A percentile compares a stretch with the other conserved stretches of the same genome.
Conservation (phyloP, 352 stramenopile genomes). For the Pythium angustatum region DNA sequence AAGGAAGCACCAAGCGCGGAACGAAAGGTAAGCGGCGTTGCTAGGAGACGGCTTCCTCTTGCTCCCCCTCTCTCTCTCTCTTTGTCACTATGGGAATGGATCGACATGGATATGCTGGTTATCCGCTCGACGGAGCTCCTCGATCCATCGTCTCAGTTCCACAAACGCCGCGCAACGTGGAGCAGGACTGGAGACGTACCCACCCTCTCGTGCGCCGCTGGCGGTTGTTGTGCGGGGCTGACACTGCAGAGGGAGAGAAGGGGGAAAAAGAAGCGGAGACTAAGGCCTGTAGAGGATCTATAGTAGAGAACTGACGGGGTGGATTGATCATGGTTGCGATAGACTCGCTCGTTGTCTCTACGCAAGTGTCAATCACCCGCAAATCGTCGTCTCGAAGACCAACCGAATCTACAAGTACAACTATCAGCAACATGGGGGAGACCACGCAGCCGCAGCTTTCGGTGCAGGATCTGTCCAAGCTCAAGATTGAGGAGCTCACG, state of each 20-base stretch:
- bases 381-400: slow-evolving; percentile 23
- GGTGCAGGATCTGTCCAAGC: slow-evolving; percentile 93
- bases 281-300: too few species aligned
- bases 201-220: too few species aligned
- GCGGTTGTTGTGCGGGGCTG: too few species aligned
- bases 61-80: neutral
- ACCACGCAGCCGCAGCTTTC: slow-evolving; percentile 74
- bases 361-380: slow-evolving; percentile 22
- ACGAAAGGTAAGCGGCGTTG: neutral
- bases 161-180: too few species aligned
- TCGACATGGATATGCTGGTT: too few species aligned
- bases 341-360: slow-evolving; percentile 27
- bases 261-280: neutral
- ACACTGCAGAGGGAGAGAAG: too few species aligned
- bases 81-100: too few species aligned
- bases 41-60: neutral
- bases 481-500: slow-evolving; percentile 96
- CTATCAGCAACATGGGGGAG: slow-evolving; percentile 52
- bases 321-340: slow-evolving; percentile 6
- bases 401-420: slow-evolving; percentile 7
- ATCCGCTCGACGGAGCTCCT: too few species aligned
- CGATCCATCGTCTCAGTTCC: too few species aligned
- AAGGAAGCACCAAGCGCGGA: slow-evolving; percentile 15
- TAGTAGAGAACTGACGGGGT: neutral
- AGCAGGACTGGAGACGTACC: too few species aligned